phyloP scores from a whole-genome alignment of 1,139 yeast species.

The Taphrina betulina region DNA sequence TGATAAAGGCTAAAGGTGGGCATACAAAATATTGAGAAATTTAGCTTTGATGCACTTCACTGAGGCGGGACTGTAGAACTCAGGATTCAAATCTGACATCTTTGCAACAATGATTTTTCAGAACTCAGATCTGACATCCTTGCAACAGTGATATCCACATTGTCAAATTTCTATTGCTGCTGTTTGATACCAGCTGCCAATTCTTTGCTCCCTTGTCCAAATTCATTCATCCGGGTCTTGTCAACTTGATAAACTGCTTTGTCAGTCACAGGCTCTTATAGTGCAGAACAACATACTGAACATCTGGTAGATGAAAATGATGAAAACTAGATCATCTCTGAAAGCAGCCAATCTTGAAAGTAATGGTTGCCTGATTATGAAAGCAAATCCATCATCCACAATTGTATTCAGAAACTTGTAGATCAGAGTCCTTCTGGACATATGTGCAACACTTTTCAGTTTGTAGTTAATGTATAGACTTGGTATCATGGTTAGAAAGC shows the following conservation, averaged over 20 bases:
- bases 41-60: too few species aligned
- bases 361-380: constrained; percentile 44
- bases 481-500: constrained; percentile 48
- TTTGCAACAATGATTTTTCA: too few species aligned
- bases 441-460: constrained; percentile 49
- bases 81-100: too few species aligned
- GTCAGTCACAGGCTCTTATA: background rate
- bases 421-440: constrained; percentile 48
- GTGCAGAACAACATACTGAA: constrained; percentile 41
- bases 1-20: too few species aligned
- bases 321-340: constrained; percentile 48
- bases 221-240: constrained; percentile 47
- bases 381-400: constrained; percentile 49
- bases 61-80: too few species aligned
- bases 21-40: too few species aligned
- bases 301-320: constrained; percentile 47
- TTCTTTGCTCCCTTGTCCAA: constrained; percentile 48
- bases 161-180: too few species aligned
- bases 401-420: constrained; percentile 49
- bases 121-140: too few species aligned
- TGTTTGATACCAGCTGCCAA: background rate
- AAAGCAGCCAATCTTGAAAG: constrained; percentile 45
- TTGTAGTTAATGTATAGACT: constrained; percentile 48
- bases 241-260: constrained; percentile 44
- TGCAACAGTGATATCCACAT: too few species aligned